Evolutionary conservation across 805 yeast species (phyloP).

Genomic region (Tetrapisispora fleetii): DNA sequence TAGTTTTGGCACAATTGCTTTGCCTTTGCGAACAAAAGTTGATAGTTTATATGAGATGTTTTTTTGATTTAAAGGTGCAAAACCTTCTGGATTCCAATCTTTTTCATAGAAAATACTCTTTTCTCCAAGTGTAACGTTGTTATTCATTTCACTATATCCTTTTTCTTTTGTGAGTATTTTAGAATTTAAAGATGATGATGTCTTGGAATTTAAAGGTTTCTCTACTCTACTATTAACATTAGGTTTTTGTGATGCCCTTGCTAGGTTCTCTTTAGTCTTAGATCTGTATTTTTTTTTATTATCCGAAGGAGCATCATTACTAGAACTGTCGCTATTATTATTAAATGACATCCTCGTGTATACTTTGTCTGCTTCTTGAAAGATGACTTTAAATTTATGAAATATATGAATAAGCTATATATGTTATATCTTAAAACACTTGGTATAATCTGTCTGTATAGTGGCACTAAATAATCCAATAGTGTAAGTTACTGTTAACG

Average conservation of each 20-base stretch:
- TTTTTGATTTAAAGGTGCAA: slow-evolving; percentile 34
- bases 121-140: not conserved
- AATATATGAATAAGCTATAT: too few species aligned
- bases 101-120: slow-evolving; percentile 54
- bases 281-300: not conserved
- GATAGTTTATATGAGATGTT: slow-evolving; percentile 22
- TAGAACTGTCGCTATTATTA: not conserved
- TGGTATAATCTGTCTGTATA: too few species aligned
- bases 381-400: too few species aligned
- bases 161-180: too few species aligned
- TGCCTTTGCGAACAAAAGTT: slow-evolving; percentile 25
- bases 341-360: not conserved
- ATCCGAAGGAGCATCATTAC: too few species aligned
- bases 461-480: too few species aligned
- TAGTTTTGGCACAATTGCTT: slow-evolving; percentile 3
- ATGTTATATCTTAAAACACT: too few species aligned
- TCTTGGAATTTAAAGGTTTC: too few species aligned
- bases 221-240: too few species aligned
- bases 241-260: too few species aligned
- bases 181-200: too few species aligned
- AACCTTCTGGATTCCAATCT: slow-evolving; percentile 55
- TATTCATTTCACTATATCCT: not conserved
- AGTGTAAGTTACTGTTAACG: too few species aligned
- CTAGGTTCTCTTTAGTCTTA: not conserved
- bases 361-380: not conserved